A percentile compares a stretch with the other conserved stretches of the same genome.
phyloP scores from a whole-genome alignment of 306 rosid species.

The Acacia acuminata region DNA sequence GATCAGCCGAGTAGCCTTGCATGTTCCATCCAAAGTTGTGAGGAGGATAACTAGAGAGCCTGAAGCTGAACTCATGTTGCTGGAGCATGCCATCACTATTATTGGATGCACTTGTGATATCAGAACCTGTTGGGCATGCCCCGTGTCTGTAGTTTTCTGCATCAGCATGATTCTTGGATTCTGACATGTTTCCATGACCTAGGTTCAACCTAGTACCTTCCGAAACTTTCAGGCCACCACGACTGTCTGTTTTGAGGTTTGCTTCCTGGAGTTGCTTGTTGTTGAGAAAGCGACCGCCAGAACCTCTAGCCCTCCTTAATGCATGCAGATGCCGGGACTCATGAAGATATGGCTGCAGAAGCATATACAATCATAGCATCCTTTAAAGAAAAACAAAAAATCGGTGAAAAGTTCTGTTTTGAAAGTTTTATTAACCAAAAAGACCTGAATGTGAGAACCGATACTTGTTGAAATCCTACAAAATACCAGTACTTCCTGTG shows the following conservation, averaged over 20 bases:
- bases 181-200: slow-evolving; percentile 33
- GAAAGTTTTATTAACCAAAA: too few relatives aligned
- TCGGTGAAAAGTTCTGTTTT: too few relatives aligned
- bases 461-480: too few relatives aligned
- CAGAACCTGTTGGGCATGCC: slow-evolving; percentile 36
- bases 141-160: slow-evolving; percentile 42
- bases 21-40: slow-evolving; percentile 36
- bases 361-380: neutral
- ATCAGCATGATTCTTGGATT: slow-evolving; percentile 35
- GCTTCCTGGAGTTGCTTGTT: slow-evolving; percentile 46
- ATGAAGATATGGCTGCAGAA: slow-evolving; percentile 74
- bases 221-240: slow-evolving; percentile 28
- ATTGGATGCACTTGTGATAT: slow-evolving; percentile 28
- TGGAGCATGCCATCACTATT: slow-evolving; percentile 33
- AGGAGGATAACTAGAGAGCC: slow-evolving; percentile 60
- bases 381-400: neutral
- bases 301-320: slow-evolving; percentile 72
- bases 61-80: slow-evolving; percentile 38
- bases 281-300: slow-evolving; percentile 78
- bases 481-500: too few relatives aligned
- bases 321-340: slow-evolving; percentile 83
- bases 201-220: slow-evolving; percentile 33
- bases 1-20: slow-evolving; percentile 33
- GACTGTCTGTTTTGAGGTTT: slow-evolving; percentile 26
- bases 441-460: too few relatives aligned